A percentile compares a stretch with the other conserved stretches of the same genome.
These are phyloP conservation scores for Colletotrichum sp. DNA, from an alignment of 2,329 filamentous ascomycete genomes.

Conservation along the genomic window DNA sequence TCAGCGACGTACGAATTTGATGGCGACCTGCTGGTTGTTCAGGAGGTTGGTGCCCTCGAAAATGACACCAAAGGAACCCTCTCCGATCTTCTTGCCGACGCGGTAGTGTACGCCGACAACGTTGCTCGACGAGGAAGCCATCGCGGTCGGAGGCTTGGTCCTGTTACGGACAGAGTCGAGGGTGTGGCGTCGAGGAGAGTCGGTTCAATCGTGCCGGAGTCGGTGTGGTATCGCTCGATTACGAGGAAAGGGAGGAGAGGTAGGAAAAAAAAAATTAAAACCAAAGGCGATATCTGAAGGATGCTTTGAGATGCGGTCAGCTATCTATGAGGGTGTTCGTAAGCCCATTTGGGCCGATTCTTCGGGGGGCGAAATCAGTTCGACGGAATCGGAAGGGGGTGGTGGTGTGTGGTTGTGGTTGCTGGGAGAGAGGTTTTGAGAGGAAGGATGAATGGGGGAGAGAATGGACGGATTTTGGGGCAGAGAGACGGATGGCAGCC, in stretches of 20 bases:
- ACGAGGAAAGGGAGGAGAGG: neutral
- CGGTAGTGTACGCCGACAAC: constrained; percentile 99
- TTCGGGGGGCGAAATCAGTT: constrained; percentile 12
- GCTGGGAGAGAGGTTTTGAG: constrained; percentile 12
- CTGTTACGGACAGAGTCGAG: constrained; percentile 26
- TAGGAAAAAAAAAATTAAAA: neutral
- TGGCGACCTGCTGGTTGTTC: constrained; percentile 99
- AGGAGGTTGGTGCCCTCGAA: constrained; percentile 98
- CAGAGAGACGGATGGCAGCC: constrained; percentile 18
- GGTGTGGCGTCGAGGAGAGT: neutral
- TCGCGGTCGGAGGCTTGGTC: constrained; percentile 42
- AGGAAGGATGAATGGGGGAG: constrained; percentile 20
- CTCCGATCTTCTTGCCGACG: constrained; percentile 99
- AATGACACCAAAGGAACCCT: constrained; percentile 98
- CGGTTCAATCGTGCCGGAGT: constrained; percentile 3
- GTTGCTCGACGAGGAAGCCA: constrained; percentile 92
- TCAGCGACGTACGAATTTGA: constrained; percentile 85
- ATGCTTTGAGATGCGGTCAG: constrained; percentile 6
- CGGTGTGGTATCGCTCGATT: neutral
- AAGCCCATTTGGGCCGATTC: constrained; percentile 19
- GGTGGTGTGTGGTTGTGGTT: constrained; percentile 4
- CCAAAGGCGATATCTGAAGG: constrained; percentile 6
- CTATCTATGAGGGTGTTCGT: constrained; percentile 13
- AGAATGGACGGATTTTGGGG: constrained; percentile 21
- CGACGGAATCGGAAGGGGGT: constrained; percentile 10